Conservation (phyloP, 1,139 yeast genomes). For the Pichia sp. region DNA sequence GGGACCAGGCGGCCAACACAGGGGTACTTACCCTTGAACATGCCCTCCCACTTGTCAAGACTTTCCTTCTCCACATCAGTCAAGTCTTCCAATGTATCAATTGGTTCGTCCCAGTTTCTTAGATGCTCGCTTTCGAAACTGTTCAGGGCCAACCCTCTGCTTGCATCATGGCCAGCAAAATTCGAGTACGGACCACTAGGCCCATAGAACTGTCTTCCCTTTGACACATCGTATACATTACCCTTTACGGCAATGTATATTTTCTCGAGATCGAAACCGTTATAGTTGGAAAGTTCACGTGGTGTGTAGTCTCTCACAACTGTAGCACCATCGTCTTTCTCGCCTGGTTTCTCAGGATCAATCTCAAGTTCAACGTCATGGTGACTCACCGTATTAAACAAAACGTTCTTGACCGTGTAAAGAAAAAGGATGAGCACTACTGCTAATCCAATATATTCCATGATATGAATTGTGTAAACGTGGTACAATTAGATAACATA, state of each 20-base stretch:
- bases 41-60: constrained; percentile 78
- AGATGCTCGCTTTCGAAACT: constrained; percentile 63
- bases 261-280: constrained; percentile 71
- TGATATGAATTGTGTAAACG: neutral
- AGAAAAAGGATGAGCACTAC: constrained; percentile 11
- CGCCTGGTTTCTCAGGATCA: constrained; percentile 16
- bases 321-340: constrained; percentile 49
- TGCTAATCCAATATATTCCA: constrained; percentile 16
- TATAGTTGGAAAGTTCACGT: constrained; percentile 57
- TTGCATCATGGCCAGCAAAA: constrained; percentile 96
- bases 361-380: constrained; percentile 15
- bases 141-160: constrained; percentile 85
- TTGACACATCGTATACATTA: constrained; percentile 75
- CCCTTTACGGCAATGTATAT: constrained; percentile 83
- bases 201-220: constrained; percentile 83
- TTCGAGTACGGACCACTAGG: constrained; percentile 95
- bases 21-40: constrained; percentile 72
- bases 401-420: constrained; percentile 11
- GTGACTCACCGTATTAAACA: constrained; percentile 13
- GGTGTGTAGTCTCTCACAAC: constrained; percentile 83
- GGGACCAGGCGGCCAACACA: constrained; percentile 52
- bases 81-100: constrained; percentile 63
- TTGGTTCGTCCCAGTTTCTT: constrained; percentile 56
- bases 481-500: neutral
- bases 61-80: constrained; percentile 55